Evolutionary conservation across 352 stramenopile species (phyloP).

Genomic region (Thraustochytrium sp.): DNA sequence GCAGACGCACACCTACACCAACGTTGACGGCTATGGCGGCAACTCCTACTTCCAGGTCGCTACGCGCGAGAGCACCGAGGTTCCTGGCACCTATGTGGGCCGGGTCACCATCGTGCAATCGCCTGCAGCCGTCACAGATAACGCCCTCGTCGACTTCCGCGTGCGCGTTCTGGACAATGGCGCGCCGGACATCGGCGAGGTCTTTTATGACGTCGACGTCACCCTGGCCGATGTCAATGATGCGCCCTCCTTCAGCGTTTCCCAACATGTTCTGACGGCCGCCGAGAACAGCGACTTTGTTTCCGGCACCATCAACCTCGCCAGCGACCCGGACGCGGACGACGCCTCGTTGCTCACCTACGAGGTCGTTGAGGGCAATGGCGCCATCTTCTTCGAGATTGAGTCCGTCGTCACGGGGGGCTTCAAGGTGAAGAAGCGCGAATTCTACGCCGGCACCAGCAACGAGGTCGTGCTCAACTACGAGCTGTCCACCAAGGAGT

Average conservation of each 20-base stretch:
- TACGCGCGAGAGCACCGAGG: neutral
- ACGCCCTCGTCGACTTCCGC: neutral
- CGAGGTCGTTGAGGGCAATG: conserved; percentile 3
- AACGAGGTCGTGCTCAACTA: too few relatives aligned
- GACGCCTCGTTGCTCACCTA: conserved; percentile 5
- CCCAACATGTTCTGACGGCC: neutral
- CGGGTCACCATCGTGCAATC: neutral
- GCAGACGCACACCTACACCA: conserved; percentile 16
- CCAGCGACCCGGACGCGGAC: neutral
- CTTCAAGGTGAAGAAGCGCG: conserved; percentile 7
- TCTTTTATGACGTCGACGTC: neutral
- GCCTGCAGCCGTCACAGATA: neutral
- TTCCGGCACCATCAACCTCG: neutral
- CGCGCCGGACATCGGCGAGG: neutral
- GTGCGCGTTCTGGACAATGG: conserved; percentile 30
- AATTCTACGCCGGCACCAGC: too few relatives aligned
- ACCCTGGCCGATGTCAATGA: conserved; percentile 18
- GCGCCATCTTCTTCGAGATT: neutral
- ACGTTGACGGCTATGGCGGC: neutral
- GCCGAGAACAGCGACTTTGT: neutral
- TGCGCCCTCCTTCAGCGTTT: neutral
- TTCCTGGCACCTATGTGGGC: neutral
- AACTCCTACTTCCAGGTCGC: neutral
- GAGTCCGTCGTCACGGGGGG: too few relatives aligned
- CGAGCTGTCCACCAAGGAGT: neutral